Conservation (phyloP, 2,329 filamentous ascomycete species). For the Tolypocladium tropicale region DNA sequence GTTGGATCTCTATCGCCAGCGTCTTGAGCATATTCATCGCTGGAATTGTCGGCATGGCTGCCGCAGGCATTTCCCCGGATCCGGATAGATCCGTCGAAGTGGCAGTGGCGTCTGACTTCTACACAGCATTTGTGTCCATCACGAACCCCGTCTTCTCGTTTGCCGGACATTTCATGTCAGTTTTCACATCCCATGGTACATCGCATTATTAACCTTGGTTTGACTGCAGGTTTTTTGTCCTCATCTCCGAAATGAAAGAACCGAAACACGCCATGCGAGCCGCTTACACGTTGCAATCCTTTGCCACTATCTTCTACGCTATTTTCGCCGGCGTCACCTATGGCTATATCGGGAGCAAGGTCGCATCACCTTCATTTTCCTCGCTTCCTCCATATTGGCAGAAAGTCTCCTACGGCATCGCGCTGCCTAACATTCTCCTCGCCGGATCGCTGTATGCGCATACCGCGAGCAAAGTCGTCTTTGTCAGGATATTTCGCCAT, state of each 20-base stretch:
- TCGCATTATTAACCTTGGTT: neutral
- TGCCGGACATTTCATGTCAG: conserved; percentile 38
- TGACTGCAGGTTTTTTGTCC: conserved; percentile 32
- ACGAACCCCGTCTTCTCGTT: conserved; percentile 41
- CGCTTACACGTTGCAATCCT: conserved; percentile 36
- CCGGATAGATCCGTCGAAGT: conserved; percentile 25
- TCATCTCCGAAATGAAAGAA: conserved; percentile 41
- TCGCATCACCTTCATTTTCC: conserved; percentile 36
- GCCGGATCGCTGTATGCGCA: conserved; percentile 39
- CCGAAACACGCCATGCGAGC: conserved; percentile 41
- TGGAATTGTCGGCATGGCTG: conserved; percentile 39
- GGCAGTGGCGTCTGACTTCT: conserved; percentile 18
- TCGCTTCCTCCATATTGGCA: conserved; percentile 32
- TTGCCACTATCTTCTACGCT: conserved; percentile 39
- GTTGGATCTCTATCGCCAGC: conserved; percentile 33
- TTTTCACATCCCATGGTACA: neutral
- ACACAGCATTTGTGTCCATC: conserved; percentile 22
- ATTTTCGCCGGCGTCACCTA: conserved; percentile 41
- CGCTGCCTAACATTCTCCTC: conserved; percentile 39
- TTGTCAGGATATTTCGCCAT: conserved; percentile 35
- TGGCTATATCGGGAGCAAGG: conserved; percentile 34
- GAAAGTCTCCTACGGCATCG: conserved; percentile 40
- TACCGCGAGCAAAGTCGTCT: conserved; percentile 40
- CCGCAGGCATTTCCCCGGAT: conserved; percentile 31
- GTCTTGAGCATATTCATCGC: conserved; percentile 37